These are phyloP conservation scores for Syncephalastrum sp. DNA, from an alignment of 371 early-diverging fungal genomes.

Conservation along the genomic window DNA sequence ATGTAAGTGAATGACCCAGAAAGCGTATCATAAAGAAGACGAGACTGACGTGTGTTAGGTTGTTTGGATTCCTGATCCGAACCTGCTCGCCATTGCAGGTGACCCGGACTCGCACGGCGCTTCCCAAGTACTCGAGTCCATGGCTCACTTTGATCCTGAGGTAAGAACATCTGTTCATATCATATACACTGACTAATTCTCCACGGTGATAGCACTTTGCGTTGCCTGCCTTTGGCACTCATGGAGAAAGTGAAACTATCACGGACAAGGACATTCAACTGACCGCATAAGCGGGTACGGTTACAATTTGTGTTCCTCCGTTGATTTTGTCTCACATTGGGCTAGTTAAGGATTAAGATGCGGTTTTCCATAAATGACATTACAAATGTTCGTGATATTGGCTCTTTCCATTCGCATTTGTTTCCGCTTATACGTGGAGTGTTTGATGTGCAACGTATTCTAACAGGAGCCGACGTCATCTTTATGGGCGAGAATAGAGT, in stretches of 20 bases:
- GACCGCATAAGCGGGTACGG: too few species aligned
- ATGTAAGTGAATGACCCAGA: constrained; percentile 36
- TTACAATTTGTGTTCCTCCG: too few species aligned
- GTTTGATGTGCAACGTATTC: too few species aligned
- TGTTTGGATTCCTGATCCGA: constrained; percentile 81
- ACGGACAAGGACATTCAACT: constrained; percentile 4
- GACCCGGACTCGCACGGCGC: constrained; percentile 41
- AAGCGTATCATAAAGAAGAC: too few species aligned
- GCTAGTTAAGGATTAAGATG: too few species aligned
- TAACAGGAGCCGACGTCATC: too few species aligned
- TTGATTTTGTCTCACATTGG: too few species aligned
- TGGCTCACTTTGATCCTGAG: constrained; percentile 73
- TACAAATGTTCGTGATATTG: too few species aligned
- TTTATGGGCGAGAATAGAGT: too few species aligned
- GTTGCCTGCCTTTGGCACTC: constrained; percentile 18
- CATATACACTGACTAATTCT: neutral
- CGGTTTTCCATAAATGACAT: too few species aligned
- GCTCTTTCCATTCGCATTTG: too few species aligned
- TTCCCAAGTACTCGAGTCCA: constrained; percentile 51
- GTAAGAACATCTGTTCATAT: constrained; percentile 1
- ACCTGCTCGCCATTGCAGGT: constrained; percentile 33
- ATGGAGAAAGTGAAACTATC: constrained; percentile 12
- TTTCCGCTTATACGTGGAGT: too few species aligned
- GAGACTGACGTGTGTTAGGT: constrained; percentile 30
- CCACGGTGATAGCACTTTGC: constrained; percentile 12